Percentiles rank a stretch among this genome's conserved stretches.
Evolutionary conservation across 495 filamentous ascomycete species (phyloP).

Genomic region (Penicillium malachiteum): DNA sequence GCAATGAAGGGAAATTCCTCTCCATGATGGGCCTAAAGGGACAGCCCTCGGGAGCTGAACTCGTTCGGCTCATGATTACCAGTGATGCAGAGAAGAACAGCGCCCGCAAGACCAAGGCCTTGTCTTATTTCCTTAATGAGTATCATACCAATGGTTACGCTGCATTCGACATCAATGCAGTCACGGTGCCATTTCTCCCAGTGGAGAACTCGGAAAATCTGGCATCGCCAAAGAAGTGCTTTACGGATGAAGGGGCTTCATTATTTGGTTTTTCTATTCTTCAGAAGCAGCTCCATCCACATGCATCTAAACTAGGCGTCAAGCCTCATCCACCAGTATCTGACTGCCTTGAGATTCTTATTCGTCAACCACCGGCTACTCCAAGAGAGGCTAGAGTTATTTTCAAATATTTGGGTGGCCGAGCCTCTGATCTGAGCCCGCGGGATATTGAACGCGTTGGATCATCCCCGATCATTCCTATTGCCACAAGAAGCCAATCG

Average conservation of each 20-base stretch:
- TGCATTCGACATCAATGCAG: constrained; percentile 52
- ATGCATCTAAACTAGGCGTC: constrained; percentile 83
- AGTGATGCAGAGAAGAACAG: constrained; percentile 56
- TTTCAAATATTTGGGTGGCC: constrained; percentile 79
- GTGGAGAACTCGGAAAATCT: constrained; percentile 62
- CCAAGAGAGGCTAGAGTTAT: constrained; percentile 61
- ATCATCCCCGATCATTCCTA: constrained; percentile 68
- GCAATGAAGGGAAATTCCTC: constrained; percentile 72
- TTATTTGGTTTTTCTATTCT: constrained; percentile 80
- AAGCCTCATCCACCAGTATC: constrained; percentile 71
- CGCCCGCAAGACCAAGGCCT: constrained; percentile 57
- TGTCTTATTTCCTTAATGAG: constrained; percentile 81
- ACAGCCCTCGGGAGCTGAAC: constrained; percentile 64
- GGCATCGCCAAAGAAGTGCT: constrained; percentile 74
- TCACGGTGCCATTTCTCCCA: constrained; percentile 68
- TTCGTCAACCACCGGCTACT: constrained; percentile 66
- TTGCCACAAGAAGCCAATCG: constrained; percentile 41
- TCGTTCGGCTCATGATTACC: constrained; percentile 71
- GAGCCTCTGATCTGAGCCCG: constrained; percentile 68
- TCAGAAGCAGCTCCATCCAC: constrained; percentile 64
- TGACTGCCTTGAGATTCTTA: constrained; percentile 67
- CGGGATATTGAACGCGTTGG: constrained; percentile 58
- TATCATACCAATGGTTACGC: constrained; percentile 74
- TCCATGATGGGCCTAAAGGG: constrained; percentile 65
- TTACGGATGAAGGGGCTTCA: constrained; percentile 71